Conservation (phyloP, 345 rosid species). For the Sisymbrium altissimum region DNA sequence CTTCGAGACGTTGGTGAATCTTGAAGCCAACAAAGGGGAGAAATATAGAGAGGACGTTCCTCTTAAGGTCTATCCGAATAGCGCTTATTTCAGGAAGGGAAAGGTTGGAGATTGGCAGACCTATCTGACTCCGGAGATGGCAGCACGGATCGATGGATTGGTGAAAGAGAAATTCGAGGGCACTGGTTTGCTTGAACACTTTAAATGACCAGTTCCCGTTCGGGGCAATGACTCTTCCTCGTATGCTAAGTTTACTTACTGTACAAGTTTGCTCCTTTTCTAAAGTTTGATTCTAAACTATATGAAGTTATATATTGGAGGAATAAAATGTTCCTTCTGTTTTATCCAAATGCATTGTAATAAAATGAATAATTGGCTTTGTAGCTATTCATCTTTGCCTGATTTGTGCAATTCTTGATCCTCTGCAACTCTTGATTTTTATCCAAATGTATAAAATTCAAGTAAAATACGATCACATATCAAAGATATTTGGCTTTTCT, state of each 20-base stretch:
- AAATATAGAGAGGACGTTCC: neutral
- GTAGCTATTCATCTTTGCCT: no score
- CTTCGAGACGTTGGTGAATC: neutral
- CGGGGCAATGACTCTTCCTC: no score
- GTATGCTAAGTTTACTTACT: no score
- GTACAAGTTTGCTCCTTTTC: neutral
- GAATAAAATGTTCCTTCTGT: neutral
- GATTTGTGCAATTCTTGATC: no score
- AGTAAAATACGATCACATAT: no score
- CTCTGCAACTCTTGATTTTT: no score
- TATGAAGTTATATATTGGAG: neutral
- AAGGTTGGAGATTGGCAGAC: conserved; percentile 37
- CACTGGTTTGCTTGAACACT: conserved; percentile 13
- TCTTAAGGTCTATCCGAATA: neutral
- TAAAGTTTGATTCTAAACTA: no score
- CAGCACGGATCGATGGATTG: neutral
- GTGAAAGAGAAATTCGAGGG: neutral
- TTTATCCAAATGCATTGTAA: neutral
- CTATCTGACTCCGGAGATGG: conserved; percentile 31
- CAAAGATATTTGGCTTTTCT: no score
- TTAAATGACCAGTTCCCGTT: neutral
- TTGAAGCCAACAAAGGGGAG: neutral
- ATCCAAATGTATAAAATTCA: no score
- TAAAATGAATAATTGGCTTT: no score
- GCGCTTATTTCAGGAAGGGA: conserved; percentile 26